Conservation (phyloP, 495 filamentous ascomycete species). For the Aspergillus diversus region DNA sequence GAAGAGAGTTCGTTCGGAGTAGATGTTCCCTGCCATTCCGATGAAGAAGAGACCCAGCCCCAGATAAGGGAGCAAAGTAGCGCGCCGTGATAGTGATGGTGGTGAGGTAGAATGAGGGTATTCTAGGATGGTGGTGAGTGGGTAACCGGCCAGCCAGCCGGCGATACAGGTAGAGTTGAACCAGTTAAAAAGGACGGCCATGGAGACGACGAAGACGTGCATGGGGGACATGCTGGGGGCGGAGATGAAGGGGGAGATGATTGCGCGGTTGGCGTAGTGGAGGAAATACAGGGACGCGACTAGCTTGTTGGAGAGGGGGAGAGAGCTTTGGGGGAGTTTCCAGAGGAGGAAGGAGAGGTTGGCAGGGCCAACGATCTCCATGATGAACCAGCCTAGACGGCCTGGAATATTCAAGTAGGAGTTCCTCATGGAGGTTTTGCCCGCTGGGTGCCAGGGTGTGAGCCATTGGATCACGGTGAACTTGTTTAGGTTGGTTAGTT, state of each 20-base stretch:
- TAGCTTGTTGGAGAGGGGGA: constrained; percentile 38
- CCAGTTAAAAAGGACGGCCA: constrained; percentile 72
- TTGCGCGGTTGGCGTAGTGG: constrained; percentile 88
- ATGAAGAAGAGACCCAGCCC: constrained; percentile 55
- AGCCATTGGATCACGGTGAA: constrained; percentile 65
- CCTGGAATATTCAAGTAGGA: constrained; percentile 86
- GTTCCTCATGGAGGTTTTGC: constrained; percentile 76
- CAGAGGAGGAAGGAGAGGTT: constrained; percentile 56
- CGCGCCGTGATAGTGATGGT: background rate
- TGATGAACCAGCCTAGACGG: constrained; percentile 79
- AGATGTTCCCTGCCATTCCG: constrained; percentile 80
- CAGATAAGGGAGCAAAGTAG: background rate
- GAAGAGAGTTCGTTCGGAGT: constrained; percentile 64
- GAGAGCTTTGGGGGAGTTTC: constrained; percentile 11
- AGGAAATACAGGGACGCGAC: constrained; percentile 50
- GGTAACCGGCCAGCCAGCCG: constrained; percentile 69
- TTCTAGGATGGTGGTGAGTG: constrained; percentile 41
- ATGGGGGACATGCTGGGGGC: constrained; percentile 92
- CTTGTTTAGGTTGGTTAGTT: constrained; percentile 37
- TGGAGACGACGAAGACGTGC: constrained; percentile 63
- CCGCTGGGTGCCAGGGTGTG: constrained; percentile 66
- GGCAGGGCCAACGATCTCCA: constrained; percentile 81
- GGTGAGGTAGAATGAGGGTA: background rate
- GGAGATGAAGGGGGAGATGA: constrained; percentile 75
- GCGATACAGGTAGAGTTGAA: constrained; percentile 76